Conservation (phyloP, 2,329 filamentous ascomycete genomes). For the Dothistroma septosporum region DNA sequence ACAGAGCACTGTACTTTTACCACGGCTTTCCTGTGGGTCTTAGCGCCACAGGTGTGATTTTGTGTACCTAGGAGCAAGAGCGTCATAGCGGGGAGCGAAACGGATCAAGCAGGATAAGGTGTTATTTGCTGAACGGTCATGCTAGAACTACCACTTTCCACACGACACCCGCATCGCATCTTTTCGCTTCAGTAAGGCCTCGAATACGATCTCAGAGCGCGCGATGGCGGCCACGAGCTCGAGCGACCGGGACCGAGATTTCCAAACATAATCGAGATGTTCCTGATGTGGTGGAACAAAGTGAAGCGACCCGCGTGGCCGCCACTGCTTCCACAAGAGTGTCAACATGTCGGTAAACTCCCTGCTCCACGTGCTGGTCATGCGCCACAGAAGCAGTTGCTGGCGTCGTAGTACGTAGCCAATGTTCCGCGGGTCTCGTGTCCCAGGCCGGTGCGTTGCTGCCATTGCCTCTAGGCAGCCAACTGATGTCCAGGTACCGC, state of each 20-base stretch:
- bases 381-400: constrained; percentile 4
- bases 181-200: constrained; percentile 3
- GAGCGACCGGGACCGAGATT: constrained; percentile 1
- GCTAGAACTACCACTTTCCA: constrained; percentile 8
- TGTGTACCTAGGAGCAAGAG: constrained; percentile 16
- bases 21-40: constrained; percentile 17
- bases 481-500: not conserved
- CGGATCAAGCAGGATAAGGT: constrained; percentile 12
- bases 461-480: not conserved
- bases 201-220: not conserved
- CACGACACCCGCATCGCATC: constrained; percentile 3
- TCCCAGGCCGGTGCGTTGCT: not conserved
- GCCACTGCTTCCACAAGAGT: not conserved
- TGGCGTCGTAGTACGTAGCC: not conserved
- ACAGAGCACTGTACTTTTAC: constrained; percentile 23
- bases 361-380: constrained; percentile 7
- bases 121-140: constrained; percentile 9
- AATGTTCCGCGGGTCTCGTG: not conserved
- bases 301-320: constrained; percentile 1
- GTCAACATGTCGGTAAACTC: not conserved
- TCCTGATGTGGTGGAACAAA: not conserved
- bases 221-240: constrained; percentile 6
- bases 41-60: constrained; percentile 10
- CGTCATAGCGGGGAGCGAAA: constrained; percentile 24
- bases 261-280: not conserved